phyloP scores from a whole-genome alignment of 1,284 basidiomycete species.

The Ustilago sp. region DNA sequence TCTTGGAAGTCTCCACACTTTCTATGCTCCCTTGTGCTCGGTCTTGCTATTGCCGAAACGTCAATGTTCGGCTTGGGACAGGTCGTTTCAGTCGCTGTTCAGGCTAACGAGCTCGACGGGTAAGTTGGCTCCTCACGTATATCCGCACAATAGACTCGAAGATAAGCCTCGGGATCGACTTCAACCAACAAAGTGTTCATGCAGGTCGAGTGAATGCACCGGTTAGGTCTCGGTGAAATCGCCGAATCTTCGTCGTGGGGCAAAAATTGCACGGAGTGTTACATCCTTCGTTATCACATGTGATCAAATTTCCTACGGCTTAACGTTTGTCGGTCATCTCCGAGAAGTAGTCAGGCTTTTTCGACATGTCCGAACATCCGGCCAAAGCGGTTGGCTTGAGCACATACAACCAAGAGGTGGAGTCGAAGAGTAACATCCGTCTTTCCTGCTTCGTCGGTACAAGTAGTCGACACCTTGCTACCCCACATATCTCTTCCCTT shows the following conservation, averaged over 20 bases:
- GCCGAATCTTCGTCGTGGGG: neutral
- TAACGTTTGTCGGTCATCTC: slow-evolving; percentile 39
- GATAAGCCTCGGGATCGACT: neutral
- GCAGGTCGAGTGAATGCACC: neutral
- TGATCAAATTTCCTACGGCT: neutral
- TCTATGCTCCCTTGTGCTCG: neutral
- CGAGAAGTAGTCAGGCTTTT: slow-evolving; percentile 23
- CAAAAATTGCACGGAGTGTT: neutral
- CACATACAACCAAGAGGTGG: slow-evolving; percentile 12
- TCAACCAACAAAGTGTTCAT: neutral
- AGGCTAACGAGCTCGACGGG: neutral
- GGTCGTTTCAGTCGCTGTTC: neutral
- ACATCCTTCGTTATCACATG: neutral
- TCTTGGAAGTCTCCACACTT: neutral
- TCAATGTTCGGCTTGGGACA: neutral
- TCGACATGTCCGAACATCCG: slow-evolving; percentile 29
- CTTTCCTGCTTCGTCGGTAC: slow-evolving; percentile 2
- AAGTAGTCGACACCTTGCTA: slow-evolving; percentile 1
- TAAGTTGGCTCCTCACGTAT: neutral
- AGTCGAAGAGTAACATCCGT: slow-evolving; percentile 1
- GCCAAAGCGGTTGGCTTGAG: neutral
- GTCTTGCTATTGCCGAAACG: slow-evolving; percentile 1
- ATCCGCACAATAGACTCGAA: neutral
- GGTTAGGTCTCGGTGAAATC: neutral
- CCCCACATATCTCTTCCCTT: neutral